Evolutionary conservation across 108 stramenopile genomes (phyloP), one percentile per base, ranked within the genome.

Genomic region (Cyclotella cryptica): DNA sequence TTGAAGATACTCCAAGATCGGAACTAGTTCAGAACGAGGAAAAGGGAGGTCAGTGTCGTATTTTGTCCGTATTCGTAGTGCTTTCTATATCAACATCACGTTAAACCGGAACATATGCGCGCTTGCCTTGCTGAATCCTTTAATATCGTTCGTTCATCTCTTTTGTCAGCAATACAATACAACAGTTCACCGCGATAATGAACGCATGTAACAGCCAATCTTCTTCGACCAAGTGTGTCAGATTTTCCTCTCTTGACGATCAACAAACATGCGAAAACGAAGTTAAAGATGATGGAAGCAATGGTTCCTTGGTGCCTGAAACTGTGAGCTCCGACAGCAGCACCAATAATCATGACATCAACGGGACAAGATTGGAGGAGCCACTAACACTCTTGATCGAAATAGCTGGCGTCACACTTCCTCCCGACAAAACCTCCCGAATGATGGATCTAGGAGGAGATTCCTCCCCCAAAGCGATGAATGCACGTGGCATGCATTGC

Each of bases 401-500:
- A 71, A 60, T 82, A 6, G 81, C 70, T 12, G 75, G 65, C 28
- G 69, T 74, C 10, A 76, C 81, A 3, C 54, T 82, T 15, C 79
- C 72, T 4, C 26, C 5, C 29, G 13, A 71, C 10, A 28, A 71
- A 19, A 9, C 29, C n/a, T 9, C 53, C 49, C 12, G 70, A 39
- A 58, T 57, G 70, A 71, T 59, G 55, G 44, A 45, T 41, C 42
- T 44, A 13, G 57, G 19, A 26, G 42, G 22, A 17, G 18, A 22
- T 17, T 65, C 64, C 26, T 12, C 64, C 19, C 45, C 19, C 53
- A 27, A 39, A 18, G 39, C 54, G 30, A 51, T 43, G 35, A 69
- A 54, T 27, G 21, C 55, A 17, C 18, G 69, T 24, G 81, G 75
- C 4, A 76, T 82, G 58, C 81, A 82, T 58, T 75, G 74, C 66